phyloP scores from a whole-genome alignment of 345 rosid genomes.

The Erodium maritimum region DNA sequence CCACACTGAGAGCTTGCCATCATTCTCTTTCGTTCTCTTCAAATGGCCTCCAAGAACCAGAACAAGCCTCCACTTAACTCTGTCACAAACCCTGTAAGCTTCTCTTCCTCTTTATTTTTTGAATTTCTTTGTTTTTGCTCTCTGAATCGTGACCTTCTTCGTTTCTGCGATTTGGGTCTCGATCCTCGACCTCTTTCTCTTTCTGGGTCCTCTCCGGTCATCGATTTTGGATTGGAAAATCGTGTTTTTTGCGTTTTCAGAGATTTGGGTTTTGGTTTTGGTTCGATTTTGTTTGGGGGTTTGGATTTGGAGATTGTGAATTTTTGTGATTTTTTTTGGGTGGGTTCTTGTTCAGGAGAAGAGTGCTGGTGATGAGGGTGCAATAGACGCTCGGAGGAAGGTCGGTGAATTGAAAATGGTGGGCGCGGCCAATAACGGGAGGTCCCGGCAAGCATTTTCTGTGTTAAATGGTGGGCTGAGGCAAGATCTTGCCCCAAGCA shows the following conservation, averaged over 20 bases:
- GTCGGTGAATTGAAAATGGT: slow-evolving; percentile 20
- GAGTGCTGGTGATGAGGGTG: slow-evolving; percentile 11
- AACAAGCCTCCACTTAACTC: background rate
- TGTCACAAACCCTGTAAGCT: background rate
- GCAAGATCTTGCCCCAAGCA: slow-evolving; percentile 18
- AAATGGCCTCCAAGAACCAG: background rate
- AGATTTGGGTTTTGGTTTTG: background rate
- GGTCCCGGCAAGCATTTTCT: slow-evolving; percentile 22
- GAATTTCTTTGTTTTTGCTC: no score
- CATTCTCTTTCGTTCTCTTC: background rate
- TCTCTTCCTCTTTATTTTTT: no score
- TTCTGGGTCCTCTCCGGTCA: background rate
- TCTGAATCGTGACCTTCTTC: no score
- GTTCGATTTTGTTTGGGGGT: background rate
- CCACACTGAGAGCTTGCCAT: background rate
- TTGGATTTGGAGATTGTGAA: background rate
- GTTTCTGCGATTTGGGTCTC: background rate
- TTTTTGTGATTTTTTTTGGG: background rate
- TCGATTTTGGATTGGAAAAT: background rate
- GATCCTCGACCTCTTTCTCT: background rate
- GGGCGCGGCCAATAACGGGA: slow-evolving; percentile 19
- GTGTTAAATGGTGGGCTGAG: slow-evolving; percentile 17
- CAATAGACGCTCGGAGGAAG: slow-evolving; percentile 7
- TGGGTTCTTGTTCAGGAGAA: slow-evolving; percentile 4
- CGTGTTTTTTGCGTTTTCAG: background rate